A percentile compares a stretch with the other conserved stretches of the same genome.
phyloP scores from a whole-genome alignment of 805 yeast genomes.

The Wickerhamiella spandovensis region DNA sequence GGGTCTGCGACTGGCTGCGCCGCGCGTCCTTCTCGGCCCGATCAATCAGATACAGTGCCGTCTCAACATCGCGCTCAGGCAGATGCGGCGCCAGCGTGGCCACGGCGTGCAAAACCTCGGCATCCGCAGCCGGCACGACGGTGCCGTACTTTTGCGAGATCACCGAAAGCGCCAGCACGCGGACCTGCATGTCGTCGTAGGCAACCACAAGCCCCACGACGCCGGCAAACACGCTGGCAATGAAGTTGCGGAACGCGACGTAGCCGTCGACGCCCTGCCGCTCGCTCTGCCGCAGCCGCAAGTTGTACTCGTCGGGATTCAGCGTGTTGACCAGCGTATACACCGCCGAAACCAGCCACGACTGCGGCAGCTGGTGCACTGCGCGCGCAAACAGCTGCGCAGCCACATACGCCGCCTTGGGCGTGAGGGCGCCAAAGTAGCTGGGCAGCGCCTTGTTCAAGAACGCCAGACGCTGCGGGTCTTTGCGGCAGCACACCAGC shows the following conservation, averaged over 20 bases:
- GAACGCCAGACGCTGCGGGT: constrained; percentile 21
- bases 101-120: constrained; percentile 26
- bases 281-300: constrained; percentile 23
- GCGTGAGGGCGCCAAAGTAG: constrained; percentile 33
- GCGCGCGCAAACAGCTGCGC: constrained; percentile 53
- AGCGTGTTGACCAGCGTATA: constrained; percentile 71
- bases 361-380: constrained; percentile 58
- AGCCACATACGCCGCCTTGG: constrained; percentile 36
- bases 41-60: constrained; percentile 9
- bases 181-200: constrained; percentile 46
- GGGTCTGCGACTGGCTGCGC: constrained; percentile 5
- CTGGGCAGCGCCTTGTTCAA: constrained; percentile 29
- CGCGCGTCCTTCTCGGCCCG: constrained; percentile 12
- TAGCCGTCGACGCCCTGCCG: constrained; percentile 21
- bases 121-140: constrained; percentile 14
- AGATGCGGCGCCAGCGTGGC: constrained; percentile 16
- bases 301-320: constrained; percentile 32
- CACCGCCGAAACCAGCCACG: constrained; percentile 67
- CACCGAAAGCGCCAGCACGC: constrained; percentile 66
- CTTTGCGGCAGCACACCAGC: constrained; percentile 33
- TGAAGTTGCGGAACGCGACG: constrained; percentile 20
- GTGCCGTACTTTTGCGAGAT: constrained; percentile 33
- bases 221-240: constrained; percentile 14
- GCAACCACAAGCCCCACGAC: constrained; percentile 13
- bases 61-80: constrained; percentile 10